These are phyloP conservation scores for Pulveroboletus sp. DNA, from an alignment of 768 basidiomycete genomes.

Conservation along the genomic window DNA sequence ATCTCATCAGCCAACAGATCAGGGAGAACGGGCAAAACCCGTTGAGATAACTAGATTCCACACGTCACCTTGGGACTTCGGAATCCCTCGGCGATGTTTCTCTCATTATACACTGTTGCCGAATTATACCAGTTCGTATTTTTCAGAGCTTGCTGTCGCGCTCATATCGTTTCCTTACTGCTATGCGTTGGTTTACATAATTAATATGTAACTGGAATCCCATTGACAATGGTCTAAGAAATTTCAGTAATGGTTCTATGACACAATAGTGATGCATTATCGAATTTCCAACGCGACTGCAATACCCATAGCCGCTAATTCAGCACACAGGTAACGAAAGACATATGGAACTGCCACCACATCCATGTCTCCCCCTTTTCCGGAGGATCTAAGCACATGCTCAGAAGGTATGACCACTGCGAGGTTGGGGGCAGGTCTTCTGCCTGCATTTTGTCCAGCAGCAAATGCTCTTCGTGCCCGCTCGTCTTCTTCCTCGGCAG, in stretches of 20 bases:
- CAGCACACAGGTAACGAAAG: conserved; percentile 91
- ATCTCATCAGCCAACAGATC: background rate
- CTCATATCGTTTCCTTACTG: conserved; percentile 12
- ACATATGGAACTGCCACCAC: conserved; percentile 95
- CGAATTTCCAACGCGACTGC: conserved; percentile 79
- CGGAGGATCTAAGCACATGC: conserved; percentile 56
- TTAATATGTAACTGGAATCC: conserved; percentile 13
- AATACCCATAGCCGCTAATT: conserved; percentile 98
- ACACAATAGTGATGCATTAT: conserved; percentile 23
- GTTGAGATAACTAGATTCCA: conserved; percentile 15
- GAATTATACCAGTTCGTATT: conserved; percentile 16
- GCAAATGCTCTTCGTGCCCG: conserved; percentile 56
- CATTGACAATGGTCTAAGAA: background rate
- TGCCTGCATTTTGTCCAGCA: conserved; percentile 50
- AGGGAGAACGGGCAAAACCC: conserved; percentile 3
- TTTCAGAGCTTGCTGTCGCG: conserved; percentile 6
- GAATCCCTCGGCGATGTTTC: conserved; percentile 4
- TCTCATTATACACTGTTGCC: conserved; percentile 8
- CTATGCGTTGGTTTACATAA: conserved; percentile 13
- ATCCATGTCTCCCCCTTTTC: conserved; percentile 83
- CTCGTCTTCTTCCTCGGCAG: conserved; percentile 62
- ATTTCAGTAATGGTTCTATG: background rate
- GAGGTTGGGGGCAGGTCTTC: conserved; percentile 47
- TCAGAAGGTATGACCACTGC: conserved; percentile 64
- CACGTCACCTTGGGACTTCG: conserved; percentile 1